Base-by-base conservation (phyloP, 2,329 filamentous ascomycete genomes). In the Golovinomyces cichoracearum region DNA sequence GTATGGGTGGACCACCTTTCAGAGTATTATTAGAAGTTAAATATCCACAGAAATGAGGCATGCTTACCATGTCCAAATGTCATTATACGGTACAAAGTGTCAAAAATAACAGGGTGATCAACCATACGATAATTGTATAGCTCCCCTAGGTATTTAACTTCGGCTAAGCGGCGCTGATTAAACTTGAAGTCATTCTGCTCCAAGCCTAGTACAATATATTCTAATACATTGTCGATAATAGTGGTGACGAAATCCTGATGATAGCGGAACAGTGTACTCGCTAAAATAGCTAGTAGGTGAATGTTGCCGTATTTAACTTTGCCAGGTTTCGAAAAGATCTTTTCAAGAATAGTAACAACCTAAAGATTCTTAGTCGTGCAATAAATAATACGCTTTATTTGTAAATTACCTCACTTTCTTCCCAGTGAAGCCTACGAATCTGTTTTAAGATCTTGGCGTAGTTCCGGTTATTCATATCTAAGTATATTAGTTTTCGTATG, bases 221-320 rank as follows among this genome's bases (percentile, higher is more conserved):
- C 92, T 15, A 95, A 69, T 5, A 95, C 67, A 53, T 88, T 85
- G 61, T 98, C 90, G 53, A 98, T 83, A 45, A 94, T 78, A n/a
- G 74, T 75, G 50, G 93, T 80, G 17, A 86, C 82, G 58, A 98
- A 98, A 10, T 79, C 77, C 50, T 86, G 82, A 55, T 98, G 90
- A 57, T 95, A 92, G 13, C 86, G 78, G 60, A 92, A 86, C 38
- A 98, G 70, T 1, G 85, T 83, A 52, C 84, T 83, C 35, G 93
- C 73, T 23, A 95, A 74, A 50, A 93, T 88, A 2, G 86, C 85
- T 47, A 98, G 73, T 47, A 95, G 74, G 62, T 95, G 84, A 54
- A 98, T 84, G 59, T 93, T 95, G 58, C 86, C 86, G 64, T 92
- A 98, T 63, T 93, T 94, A 64, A 98, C 84, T 66, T 94, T 95